Evolutionary conservation across 139 green algal genomes (phyloP).

Genomic region (Chlorella sorokiniana): DNA sequence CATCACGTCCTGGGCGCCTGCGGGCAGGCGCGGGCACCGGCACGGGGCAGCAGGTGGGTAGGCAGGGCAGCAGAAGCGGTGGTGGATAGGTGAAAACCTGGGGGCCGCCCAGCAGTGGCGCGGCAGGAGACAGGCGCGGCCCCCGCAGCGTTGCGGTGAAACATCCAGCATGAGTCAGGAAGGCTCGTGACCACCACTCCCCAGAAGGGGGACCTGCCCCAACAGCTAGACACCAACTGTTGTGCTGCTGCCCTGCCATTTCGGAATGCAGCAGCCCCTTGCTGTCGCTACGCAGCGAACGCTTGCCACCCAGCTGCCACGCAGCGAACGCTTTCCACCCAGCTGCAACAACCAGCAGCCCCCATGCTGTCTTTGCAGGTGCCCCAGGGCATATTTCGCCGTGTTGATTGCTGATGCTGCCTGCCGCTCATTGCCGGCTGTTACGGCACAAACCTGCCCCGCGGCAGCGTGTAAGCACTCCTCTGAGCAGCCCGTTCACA

Average conservation of each 20-base stretch:
- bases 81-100: too few species aligned
- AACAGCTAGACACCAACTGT: not conserved
- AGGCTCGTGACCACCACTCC: too few species aligned
- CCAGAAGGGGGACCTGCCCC: not conserved
- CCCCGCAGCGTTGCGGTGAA: not conserved
- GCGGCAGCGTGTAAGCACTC: not conserved
- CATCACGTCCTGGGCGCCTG: slow-evolving; percentile 64
- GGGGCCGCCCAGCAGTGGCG: too few species aligned
- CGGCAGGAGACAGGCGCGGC: too few species aligned
- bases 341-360: too few species aligned
- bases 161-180: not conserved
- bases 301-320: not conserved
- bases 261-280: not conserved
- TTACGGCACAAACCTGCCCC: not conserved
- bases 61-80: not conserved
- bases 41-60: not conserved
- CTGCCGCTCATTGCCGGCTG: too few species aligned
- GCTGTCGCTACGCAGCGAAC: not conserved
- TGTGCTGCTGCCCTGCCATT: not conserved
- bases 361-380: not conserved
- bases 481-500: not conserved
- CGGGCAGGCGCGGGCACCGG: not conserved
- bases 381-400: too few species aligned
- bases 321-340: too few species aligned
- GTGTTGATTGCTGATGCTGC: too few species aligned